Conservation (phyloP, 73 alveolate genomes). For the Stentor coeruleus region DNA sequence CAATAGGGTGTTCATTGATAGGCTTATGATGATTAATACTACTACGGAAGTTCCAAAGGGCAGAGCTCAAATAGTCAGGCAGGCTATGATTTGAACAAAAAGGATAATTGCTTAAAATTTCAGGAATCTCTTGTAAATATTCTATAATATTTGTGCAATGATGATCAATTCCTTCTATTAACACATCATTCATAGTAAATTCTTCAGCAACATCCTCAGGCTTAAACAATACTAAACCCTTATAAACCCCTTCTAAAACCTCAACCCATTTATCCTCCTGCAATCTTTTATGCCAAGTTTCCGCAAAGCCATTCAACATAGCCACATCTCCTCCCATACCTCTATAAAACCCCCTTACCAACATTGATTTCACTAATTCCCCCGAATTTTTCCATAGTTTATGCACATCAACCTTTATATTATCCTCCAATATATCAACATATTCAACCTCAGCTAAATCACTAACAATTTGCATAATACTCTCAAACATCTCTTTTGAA, state of each 20-base stretch:
- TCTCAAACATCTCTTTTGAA: constrained; percentile 15
- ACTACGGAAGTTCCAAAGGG: not conserved
- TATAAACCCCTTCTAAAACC: not conserved
- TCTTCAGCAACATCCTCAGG: not conserved
- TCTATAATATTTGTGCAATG: constrained; percentile 1
- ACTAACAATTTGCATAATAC: constrained; percentile 9
- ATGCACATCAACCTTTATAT: not conserved
- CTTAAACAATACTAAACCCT: not conserved
- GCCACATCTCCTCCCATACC: constrained; percentile 18
- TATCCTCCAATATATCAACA: not conserved
- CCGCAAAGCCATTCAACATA: not conserved
- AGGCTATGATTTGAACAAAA: not conserved
- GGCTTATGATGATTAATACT: not conserved
- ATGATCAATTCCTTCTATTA: constrained; percentile 2
- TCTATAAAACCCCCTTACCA: not conserved
- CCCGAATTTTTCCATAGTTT: not conserved
- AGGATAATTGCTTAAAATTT: too few species aligned
- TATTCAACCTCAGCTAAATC: not conserved
- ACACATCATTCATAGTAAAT: not conserved
- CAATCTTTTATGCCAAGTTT: not conserved
- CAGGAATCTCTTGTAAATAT: not conserved
- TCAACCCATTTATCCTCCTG: constrained; percentile 10
- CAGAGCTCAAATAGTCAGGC: too few species aligned
- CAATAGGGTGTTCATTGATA: not conserved
- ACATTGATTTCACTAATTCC: not conserved